phyloP scores from a whole-genome alignment of 768 basidiomycete species.

The Candolleomyces eurysporus region DNA sequence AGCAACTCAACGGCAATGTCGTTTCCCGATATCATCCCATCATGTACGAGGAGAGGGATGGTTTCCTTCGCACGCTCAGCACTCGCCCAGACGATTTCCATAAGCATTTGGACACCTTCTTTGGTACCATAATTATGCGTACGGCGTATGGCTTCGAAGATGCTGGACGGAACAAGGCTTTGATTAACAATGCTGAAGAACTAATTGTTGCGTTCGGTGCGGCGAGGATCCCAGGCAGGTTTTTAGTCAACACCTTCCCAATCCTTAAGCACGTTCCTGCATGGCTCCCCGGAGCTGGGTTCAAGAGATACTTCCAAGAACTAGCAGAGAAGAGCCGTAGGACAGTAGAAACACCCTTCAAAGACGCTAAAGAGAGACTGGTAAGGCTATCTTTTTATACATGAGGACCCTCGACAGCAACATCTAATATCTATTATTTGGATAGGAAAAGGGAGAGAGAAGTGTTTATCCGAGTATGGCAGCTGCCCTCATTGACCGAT shows the following conservation, averaged over 20 bases:
- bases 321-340: not conserved
- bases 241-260: not conserved
- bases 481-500: not conserved
- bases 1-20: no score
- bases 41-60: not conserved
- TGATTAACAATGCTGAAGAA: not conserved
- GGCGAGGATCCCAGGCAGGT: not conserved
- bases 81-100: no score
- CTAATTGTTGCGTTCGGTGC: not conserved
- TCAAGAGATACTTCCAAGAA: not conserved
- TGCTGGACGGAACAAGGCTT: not conserved
- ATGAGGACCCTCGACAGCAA: not conserved
- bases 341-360: not conserved
- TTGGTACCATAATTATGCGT: not conserved
- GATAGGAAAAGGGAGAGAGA: not conserved
- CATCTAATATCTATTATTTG: not conserved
- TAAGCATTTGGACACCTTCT: not conserved
- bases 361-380: not conserved
- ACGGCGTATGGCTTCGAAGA: not conserved
- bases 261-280: not conserved
- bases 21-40: no score
- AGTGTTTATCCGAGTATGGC: constrained; percentile 3
- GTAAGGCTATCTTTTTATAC: not conserved
- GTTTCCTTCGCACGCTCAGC: no score
- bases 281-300: not conserved